A percentile compares a stretch with the other conserved stretches of the same genome.
Evolutionary conservation across 768 basidiomycete genomes (phyloP).

Genomic region (Auricularia sp.): DNA sequence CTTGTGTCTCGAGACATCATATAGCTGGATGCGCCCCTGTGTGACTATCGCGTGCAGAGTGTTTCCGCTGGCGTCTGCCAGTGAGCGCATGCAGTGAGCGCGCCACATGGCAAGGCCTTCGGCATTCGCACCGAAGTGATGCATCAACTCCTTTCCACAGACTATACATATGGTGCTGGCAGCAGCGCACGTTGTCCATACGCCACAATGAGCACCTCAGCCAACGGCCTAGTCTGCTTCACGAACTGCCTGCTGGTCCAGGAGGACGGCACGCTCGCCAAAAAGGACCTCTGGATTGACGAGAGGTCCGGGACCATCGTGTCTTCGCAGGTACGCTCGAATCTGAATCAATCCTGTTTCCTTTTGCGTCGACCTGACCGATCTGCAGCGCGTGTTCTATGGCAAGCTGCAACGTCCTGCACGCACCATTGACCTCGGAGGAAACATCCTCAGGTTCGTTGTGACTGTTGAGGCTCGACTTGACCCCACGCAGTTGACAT

Average conservation of each 20-base stretch:
- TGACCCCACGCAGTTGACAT: background rate
- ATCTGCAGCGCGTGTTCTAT: slow-evolving; percentile 44
- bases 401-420: slow-evolving; percentile 48
- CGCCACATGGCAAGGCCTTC: background rate
- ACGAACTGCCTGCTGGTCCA: slow-evolving; percentile 75
- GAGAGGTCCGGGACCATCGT: slow-evolving; percentile 61
- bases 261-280: slow-evolving; percentile 67
- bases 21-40: no score
- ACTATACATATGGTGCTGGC: background rate
- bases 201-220: slow-evolving; percentile 1
- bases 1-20: no score
- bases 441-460: slow-evolving; percentile 62
- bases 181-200: background rate
- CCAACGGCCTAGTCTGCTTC: slow-evolving; percentile 70
- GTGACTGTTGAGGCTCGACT: background rate
- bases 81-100: background rate
- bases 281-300: slow-evolving; percentile 77
- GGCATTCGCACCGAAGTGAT: background rate
- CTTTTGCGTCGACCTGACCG: background rate
- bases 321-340: slow-evolving; percentile 51
- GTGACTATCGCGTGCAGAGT: no score
- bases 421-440: slow-evolving; percentile 55
- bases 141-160: slow-evolving; percentile 1
- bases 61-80: background rate
- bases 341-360: background rate